Percentiles rank a stretch among this genome's conserved stretches.
phyloP scores from a whole-genome alignment of 148 eudicot genomes.

The Polygonum aviculare region DNA sequence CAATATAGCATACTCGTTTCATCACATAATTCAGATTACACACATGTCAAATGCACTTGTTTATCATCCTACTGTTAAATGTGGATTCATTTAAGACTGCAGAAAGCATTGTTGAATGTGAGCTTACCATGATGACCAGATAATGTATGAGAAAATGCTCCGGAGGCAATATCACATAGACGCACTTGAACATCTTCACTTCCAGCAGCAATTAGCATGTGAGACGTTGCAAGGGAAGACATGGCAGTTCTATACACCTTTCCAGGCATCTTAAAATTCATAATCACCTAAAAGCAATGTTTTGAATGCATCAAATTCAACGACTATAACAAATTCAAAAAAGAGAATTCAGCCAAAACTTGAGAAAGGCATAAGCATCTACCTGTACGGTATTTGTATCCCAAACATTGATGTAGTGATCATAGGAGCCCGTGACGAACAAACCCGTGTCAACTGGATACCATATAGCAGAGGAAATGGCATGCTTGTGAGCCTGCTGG shows the following conservation, averaged over 20 bases:
- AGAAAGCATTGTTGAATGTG: neutral
- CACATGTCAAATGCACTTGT: neutral
- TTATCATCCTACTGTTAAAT: neutral
- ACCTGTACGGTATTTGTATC: conserved; percentile 95
- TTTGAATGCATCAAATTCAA: neutral
- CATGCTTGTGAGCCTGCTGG: conserved; percentile 71
- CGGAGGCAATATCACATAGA: conserved; percentile 93
- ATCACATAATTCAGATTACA: neutral
- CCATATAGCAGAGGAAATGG: conserved; percentile 86
- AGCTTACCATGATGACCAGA: conserved; percentile 98
- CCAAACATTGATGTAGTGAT: conserved; percentile 90
- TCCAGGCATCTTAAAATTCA: conserved; percentile 97
- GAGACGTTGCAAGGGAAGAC: conserved; percentile 78
- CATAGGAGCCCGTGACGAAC: conserved; percentile 86
- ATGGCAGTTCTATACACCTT: conserved; percentile 88
- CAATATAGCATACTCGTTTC: neutral
- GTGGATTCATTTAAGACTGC: neutral
- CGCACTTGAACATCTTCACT: conserved; percentile 99
- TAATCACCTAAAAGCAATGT: conserved; percentile 39
- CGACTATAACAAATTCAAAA: neutral
- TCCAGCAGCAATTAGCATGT: conserved; percentile 93
- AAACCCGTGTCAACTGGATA: conserved; percentile 93
- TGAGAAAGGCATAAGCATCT: neutral
- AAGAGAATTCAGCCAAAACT: neutral
- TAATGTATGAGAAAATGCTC: conserved; percentile 94